Conservation (phyloP, 202 grass and related monocot species). For the Zoysia matrella region DNA sequence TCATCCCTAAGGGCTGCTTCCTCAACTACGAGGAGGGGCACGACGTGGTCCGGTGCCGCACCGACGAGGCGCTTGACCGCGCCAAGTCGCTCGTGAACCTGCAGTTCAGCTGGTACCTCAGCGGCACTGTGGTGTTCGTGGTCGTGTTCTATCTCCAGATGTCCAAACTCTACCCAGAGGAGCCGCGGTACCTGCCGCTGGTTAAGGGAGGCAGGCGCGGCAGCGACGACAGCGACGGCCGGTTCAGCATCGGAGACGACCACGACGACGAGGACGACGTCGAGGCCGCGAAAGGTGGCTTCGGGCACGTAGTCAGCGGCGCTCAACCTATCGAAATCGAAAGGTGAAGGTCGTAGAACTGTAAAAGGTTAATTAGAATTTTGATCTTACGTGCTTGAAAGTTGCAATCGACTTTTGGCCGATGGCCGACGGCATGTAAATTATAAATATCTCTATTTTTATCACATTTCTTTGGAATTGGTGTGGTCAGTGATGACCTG, state of each 20-base stretch:
- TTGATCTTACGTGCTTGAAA: neutral
- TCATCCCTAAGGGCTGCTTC: conserved; percentile 82
- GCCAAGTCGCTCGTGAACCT: conserved; percentile 91
- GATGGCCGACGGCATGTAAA: neutral
- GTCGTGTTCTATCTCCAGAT: conserved; percentile 62
- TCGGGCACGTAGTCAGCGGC: conserved; percentile 34
- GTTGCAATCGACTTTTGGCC: neutral
- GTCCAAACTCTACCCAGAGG: conserved; percentile 65
- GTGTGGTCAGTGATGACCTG: neutral
- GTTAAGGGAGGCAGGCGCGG: conserved; percentile 44
- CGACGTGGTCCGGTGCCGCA: conserved; percentile 74
- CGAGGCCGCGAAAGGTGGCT: conserved; percentile 51
- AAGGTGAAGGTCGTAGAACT: conserved; percentile 34
- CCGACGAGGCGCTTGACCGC: conserved; percentile 62
- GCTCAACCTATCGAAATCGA: conserved; percentile 38
- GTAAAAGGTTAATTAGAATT: neutral
- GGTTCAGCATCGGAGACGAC: conserved; percentile 53
- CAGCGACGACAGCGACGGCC: conserved; percentile 14
- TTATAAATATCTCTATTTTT: neutral
- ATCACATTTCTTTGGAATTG: neutral
- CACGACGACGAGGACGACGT: conserved; percentile 66
- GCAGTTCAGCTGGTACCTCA: conserved; percentile 94
- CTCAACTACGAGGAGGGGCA: conserved; percentile 78
- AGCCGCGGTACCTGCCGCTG: conserved; percentile 69
- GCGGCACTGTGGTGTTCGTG: conserved; percentile 61